Conservation (phyloP, 2,329 filamentous ascomycete species). For the Pyricularia sp. region DNA sequence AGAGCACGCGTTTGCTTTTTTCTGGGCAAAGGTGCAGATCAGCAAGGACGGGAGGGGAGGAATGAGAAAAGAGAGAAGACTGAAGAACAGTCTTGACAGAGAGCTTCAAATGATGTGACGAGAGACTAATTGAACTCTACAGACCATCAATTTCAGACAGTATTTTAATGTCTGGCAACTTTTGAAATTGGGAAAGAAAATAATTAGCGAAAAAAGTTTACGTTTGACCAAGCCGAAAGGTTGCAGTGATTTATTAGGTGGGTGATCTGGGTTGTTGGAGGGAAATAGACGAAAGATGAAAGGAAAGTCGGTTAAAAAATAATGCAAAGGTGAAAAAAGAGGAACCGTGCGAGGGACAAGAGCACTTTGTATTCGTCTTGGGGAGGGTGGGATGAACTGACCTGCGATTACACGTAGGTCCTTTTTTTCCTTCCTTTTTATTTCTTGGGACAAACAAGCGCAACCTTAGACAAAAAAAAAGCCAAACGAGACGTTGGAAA, state of each 20-base stretch:
- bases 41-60: not conserved
- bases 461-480: not conserved
- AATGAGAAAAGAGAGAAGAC: not conserved
- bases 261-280: not conserved
- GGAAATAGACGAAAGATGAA: not conserved
- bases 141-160: not conserved
- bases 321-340: not conserved
- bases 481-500: not conserved
- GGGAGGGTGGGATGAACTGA: not conserved
- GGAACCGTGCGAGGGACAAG: not conserved
- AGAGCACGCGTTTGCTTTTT: not conserved
- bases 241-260: not conserved
- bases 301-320: not conserved
- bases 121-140: not conserved
- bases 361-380: not conserved
- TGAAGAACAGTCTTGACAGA: not conserved
- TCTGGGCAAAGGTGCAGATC: not conserved
- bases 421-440: not conserved
- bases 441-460: not conserved
- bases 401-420: not conserved
- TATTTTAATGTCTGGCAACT: not conserved
- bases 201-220: not conserved
- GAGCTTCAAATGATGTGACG: no score
- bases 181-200: not conserved
- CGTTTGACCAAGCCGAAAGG: not conserved